phyloP scores from a whole-genome alignment of 257 asterid species.

The Mitragyna speciosa region DNA sequence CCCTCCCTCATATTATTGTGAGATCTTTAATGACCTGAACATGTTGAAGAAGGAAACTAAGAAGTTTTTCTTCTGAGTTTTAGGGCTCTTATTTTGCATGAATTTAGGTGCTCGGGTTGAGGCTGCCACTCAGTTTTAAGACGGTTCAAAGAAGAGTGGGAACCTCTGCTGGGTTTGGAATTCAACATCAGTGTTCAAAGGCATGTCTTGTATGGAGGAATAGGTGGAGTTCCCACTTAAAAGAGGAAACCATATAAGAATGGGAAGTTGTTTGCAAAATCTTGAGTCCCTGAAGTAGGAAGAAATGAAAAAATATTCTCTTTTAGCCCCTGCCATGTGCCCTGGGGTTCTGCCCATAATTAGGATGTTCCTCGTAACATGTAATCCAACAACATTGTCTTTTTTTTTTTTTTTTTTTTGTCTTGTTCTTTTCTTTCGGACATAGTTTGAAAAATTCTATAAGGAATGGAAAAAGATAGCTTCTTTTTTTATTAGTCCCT shows the following conservation, averaged over 20 bases:
- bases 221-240: neutral
- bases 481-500: neutral
- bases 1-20: no score
- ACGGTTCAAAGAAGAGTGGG: no score
- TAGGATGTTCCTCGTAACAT: neutral
- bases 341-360: neutral
- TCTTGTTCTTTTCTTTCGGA: neutral
- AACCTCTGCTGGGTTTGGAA: no score
- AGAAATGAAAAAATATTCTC: neutral
- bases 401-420: neutral
- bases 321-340: neutral
- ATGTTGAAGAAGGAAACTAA: no score
- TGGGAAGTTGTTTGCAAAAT: neutral
- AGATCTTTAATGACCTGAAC: no score
- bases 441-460: no score
- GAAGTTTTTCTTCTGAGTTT: no score
- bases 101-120: no score
- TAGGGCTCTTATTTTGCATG: no score
- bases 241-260: neutral
- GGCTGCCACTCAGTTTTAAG: no score
- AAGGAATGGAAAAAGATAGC: neutral
- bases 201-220: no score
- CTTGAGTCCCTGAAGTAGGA: neutral
- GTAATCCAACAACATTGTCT: neutral
- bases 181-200: no score